phyloP scores from a whole-genome alignment of 2,329 filamentous ascomycete genomes.

The Ophiostoma triangulosporum region DNA sequence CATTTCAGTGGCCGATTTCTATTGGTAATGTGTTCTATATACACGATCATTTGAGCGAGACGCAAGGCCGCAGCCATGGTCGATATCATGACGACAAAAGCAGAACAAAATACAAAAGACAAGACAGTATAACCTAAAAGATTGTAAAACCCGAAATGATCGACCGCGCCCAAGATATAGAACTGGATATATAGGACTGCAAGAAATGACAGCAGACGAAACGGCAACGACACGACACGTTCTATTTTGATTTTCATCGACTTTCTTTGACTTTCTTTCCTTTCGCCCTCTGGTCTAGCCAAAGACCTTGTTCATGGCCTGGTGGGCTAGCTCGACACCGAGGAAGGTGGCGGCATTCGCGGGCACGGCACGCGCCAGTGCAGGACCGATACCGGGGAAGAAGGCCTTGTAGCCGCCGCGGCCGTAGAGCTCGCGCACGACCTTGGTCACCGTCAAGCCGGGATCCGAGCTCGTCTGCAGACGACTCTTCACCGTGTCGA shows the following conservation, averaged over 20 bases:
- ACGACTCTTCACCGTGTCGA: constrained; percentile 91
- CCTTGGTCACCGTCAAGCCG: constrained; percentile 64
- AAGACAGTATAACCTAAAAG: background rate
- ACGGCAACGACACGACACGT: background rate
- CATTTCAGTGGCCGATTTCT: background rate
- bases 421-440: constrained; percentile 70
- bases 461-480: constrained; percentile 77
- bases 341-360: constrained; percentile 94
- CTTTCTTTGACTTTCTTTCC: background rate
- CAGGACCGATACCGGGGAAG: constrained; percentile 92
- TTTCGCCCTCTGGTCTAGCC: constrained; percentile 29
- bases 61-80: background rate
- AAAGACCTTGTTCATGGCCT: constrained; percentile 68
- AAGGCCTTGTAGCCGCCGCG: constrained; percentile 80
- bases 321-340: constrained; percentile 71
- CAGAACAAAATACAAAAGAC: background rate
- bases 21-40: background rate
- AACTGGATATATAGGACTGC: background rate
- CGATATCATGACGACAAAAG: background rate
- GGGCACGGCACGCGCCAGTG: constrained; percentile 81
- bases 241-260: background rate
- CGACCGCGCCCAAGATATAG: constrained; percentile 11
- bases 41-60: background rate
- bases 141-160: background rate
- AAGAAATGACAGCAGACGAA: background rate